These are phyloP conservation scores for Volvariella volvacea DNA, from an alignment of 1,284 basidiomycete species.

Conservation along the genomic window DNA sequence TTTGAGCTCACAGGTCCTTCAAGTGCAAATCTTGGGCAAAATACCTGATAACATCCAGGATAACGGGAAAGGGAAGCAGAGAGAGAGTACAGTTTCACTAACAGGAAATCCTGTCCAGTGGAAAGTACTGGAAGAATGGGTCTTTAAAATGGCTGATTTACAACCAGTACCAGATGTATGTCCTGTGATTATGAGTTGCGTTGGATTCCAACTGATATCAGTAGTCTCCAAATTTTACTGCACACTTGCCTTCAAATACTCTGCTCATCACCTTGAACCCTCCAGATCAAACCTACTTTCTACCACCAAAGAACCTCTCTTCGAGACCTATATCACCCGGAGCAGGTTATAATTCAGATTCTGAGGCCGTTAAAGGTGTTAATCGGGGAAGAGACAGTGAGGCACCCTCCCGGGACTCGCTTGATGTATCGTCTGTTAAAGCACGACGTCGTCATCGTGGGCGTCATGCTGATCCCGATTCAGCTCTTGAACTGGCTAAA, in stretches of 20 bases:
- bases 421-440: slow-evolving; percentile 16
- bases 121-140: slow-evolving; percentile 65
- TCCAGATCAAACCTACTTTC: slow-evolving; percentile 49
- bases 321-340: slow-evolving; percentile 43
- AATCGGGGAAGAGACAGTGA: slow-evolving; percentile 1
- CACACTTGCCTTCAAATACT: slow-evolving; percentile 64
- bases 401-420: slow-evolving; percentile 7
- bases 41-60: slow-evolving; percentile 7
- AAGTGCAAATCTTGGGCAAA: slow-evolving; percentile 46
- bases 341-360: slow-evolving; percentile 64
- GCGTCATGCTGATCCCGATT: slow-evolving; percentile 11
- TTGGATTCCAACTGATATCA: slow-evolving; percentile 7
- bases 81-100: slow-evolving; percentile 29
- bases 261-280: slow-evolving; percentile 61
- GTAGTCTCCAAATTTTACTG: too few relatives aligned
- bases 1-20: slow-evolving; percentile 5
- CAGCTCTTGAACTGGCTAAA: slow-evolving; percentile 17
- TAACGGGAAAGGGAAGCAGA: slow-evolving; percentile 29
- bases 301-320: slow-evolving; percentile 29
- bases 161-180: slow-evolving; percentile 60
- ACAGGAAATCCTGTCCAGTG: slow-evolving; percentile 31
- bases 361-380: slow-evolving; percentile 32
- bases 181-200: slow-evolving; percentile 8
- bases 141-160: slow-evolving; percentile 52
- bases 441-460: slow-evolving; percentile 26